A percentile compares a stretch with the other conserved stretches of the same genome.
These are phyloP conservation scores for Trichosporon sp. DNA, from an alignment of 1,284 basidiomycete species.

Conservation along the genomic window DNA sequence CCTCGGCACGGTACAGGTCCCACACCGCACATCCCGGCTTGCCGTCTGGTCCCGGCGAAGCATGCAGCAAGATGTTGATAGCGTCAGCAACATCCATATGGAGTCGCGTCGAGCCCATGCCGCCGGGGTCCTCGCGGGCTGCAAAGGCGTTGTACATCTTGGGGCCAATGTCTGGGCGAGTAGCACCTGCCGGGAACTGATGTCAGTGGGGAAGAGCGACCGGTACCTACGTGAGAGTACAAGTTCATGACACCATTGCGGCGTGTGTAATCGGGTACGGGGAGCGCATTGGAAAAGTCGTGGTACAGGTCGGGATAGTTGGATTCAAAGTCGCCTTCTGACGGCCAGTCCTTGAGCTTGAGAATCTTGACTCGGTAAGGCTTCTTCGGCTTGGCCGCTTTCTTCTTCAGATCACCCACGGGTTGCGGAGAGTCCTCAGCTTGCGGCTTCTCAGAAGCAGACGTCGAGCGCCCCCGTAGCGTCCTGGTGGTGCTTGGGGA, in stretches of 20 bases:
- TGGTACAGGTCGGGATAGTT: conserved; percentile 80
- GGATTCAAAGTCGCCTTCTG: conserved; percentile 72
- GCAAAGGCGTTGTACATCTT: conserved; percentile 54
- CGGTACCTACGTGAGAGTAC: conserved; percentile 51
- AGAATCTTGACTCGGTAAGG: neutral
- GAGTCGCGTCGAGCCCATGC: conserved; percentile 58
- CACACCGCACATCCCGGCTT: conserved; percentile 76
- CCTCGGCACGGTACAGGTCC: conserved; percentile 82
- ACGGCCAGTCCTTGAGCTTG: conserved; percentile 70
- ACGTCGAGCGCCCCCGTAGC: neutral
- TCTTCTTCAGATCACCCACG: neutral
- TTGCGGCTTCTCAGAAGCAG: neutral
- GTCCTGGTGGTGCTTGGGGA: too few relatives aligned
- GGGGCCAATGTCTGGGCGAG: conserved; percentile 79
- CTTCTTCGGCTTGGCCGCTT: conserved; percentile 16
- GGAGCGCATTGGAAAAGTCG: conserved; percentile 76
- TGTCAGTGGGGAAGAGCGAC: conserved; percentile 39
- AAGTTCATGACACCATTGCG: conserved; percentile 83
- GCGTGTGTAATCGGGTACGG: conserved; percentile 79
- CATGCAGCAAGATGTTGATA: conserved; percentile 82
- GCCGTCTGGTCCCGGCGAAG: conserved; percentile 59
- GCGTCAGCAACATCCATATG: conserved; percentile 98
- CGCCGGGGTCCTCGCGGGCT: conserved; percentile 21
- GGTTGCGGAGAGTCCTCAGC: neutral
- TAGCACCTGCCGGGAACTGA: conserved; percentile 75